Conservation (phyloP, 768 basidiomycete genomes). For the Amanita brunnescens region DNA sequence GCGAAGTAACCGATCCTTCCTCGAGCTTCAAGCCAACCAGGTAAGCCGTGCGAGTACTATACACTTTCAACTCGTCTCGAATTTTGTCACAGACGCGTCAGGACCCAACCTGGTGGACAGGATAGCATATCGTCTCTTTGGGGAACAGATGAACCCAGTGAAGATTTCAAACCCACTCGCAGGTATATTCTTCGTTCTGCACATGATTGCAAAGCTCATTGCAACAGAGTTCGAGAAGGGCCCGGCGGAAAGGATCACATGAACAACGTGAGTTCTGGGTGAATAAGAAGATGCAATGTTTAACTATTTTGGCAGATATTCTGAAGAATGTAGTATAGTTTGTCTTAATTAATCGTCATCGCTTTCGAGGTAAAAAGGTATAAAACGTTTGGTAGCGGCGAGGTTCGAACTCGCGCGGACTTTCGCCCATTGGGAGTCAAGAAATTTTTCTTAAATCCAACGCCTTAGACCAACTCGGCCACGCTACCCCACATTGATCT, state of each 20-base stretch:
- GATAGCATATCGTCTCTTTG: slow-evolving; percentile 40
- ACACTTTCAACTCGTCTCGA: neutral
- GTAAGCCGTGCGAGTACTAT: slow-evolving; percentile 21
- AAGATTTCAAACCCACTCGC: slow-evolving; percentile 62
- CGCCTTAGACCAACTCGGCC: slow-evolving; percentile 90
- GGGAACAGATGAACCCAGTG: slow-evolving; percentile 27
- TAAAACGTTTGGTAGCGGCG: slow-evolving; percentile 57
- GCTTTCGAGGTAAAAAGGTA: too few relatives aligned
- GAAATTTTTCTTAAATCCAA: slow-evolving; percentile 66
- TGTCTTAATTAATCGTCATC: too few relatives aligned
- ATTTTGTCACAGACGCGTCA: slow-evolving; percentile 28
- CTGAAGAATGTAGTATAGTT: neutral
- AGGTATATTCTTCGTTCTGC: slow-evolving; percentile 31
- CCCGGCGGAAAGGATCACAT: slow-evolving; percentile 64
- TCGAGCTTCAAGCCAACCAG: slow-evolving; percentile 37
- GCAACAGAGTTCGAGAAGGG: slow-evolving; percentile 49
- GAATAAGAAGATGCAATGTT: neutral
- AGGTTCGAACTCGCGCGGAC: slow-evolving; percentile 90
- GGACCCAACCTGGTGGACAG: slow-evolving; percentile 36
- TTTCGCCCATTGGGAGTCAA: slow-evolving; percentile 78
- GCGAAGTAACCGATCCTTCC: neutral
- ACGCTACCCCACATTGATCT: too few relatives aligned
- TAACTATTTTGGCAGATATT: neutral
- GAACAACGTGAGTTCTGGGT: slow-evolving; percentile 23
- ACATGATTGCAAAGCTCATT: slow-evolving; percentile 7